Percentiles rank a stretch among this genome's conserved stretches.
These are phyloP conservation scores for Exophiala xenobiotica DNA, from an alignment of 2,329 filamentous ascomycete species.

Conservation along the genomic window DNA sequence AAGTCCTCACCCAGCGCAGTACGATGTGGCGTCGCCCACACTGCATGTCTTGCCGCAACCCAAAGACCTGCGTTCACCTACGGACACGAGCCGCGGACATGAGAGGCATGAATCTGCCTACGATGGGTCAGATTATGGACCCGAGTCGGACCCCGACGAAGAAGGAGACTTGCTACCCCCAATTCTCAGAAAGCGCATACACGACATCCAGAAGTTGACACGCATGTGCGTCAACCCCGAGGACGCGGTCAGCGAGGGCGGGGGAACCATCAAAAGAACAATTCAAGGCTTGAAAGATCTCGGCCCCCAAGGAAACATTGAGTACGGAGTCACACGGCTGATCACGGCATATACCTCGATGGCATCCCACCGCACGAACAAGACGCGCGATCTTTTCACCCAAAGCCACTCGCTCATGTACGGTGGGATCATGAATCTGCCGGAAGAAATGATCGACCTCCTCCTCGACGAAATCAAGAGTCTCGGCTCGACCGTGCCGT, in stretches of 20 bases:
- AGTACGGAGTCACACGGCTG: conserved; percentile 56
- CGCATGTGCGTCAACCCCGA: conserved; percentile 38
- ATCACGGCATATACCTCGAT: conserved; percentile 60
- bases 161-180: conserved; percentile 51
- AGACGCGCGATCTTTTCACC: conserved; percentile 60
- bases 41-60: conserved; percentile 37
- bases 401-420: conserved; percentile 59
- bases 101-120: conserved; percentile 49
- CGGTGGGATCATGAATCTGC: conserved; percentile 44
- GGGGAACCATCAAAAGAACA: conserved; percentile 54
- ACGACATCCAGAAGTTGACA: conserved; percentile 56
- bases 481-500: conserved; percentile 53
- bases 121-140: conserved; percentile 59
- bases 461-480: conserved; percentile 58
- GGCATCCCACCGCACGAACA: conserved; percentile 59
- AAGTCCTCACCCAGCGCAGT: conserved; percentile 29
- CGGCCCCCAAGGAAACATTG: conserved; percentile 55
- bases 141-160: conserved; percentile 54
- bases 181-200: conserved; percentile 55
- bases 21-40: conserved; percentile 13
- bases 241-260: conserved; percentile 44
- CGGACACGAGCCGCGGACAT: conserved; percentile 38
- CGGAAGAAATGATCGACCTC: conserved; percentile 55
- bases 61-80: conserved; percentile 41
- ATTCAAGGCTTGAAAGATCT: conserved; percentile 54